Conservation (phyloP, 768 basidiomycete genomes). For the Trametes cinnabarina region DNA sequence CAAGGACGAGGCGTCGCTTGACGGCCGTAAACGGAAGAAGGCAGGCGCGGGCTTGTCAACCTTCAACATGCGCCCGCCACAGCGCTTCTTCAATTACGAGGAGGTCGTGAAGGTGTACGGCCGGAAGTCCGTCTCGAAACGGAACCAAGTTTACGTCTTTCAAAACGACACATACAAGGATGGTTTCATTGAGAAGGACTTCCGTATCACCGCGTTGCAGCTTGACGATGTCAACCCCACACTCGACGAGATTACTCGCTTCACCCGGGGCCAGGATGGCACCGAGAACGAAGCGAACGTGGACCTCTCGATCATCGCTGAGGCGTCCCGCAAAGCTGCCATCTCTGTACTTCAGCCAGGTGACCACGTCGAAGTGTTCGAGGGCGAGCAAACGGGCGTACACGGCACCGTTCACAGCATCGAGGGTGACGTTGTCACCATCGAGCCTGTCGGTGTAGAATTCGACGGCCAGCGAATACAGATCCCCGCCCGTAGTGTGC, state of each 20-base stretch:
- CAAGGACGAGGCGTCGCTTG: conserved; percentile 68
- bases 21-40: conserved; percentile 80
- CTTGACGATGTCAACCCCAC: conserved; percentile 93
- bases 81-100: conserved; percentile 91
- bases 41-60: conserved; percentile 42
- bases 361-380: conserved; percentile 95
- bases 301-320: conserved; percentile 88
- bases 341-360: conserved; percentile 94
- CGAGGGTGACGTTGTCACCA: conserved; percentile 78
- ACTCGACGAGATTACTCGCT: conserved; percentile 93
- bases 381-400: conserved; percentile 93
- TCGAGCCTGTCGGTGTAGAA: conserved; percentile 77
- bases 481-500: conserved; percentile 80
- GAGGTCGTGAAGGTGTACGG: conserved; percentile 88
- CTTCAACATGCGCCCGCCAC: conserved; percentile 75
- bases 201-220: conserved; percentile 74
- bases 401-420: conserved; percentile 92
- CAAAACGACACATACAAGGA: conserved; percentile 92
- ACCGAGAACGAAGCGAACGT: conserved; percentile 66
- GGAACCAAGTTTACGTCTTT: conserved; percentile 79
- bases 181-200: conserved; percentile 95
- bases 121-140: conserved; percentile 69
- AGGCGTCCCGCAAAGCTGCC: conserved; percentile 88
- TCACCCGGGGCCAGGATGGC: conserved; percentile 74
- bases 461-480: conserved; percentile 86